Percentiles rank a stretch among this genome's conserved stretches.
These are phyloP conservation scores for Phytopythium oedochilum DNA, from an alignment of 352 stramenopile species.

Conservation along the genomic window DNA sequence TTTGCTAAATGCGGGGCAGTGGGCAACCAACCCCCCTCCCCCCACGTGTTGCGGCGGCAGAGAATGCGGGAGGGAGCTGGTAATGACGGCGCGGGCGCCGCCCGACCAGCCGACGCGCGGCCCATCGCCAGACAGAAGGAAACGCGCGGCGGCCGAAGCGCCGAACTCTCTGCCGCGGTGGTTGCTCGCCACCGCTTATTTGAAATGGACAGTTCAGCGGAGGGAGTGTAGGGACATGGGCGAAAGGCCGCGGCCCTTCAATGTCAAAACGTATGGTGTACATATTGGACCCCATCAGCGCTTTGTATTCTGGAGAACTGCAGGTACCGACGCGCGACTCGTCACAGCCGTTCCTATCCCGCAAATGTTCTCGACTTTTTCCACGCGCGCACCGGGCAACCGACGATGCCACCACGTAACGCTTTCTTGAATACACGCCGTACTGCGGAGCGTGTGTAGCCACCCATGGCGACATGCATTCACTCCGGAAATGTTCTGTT, in stretches of 20 bases:
- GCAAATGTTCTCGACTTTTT: too few relatives aligned
- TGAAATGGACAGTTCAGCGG: not conserved
- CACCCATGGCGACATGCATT: too few relatives aligned
- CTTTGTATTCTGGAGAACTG: too few relatives aligned
- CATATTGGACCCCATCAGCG: not conserved
- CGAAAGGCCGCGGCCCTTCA: not conserved
- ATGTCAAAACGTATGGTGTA: not conserved
- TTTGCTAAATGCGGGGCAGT: conserved; percentile 2
- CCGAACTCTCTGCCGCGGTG: conserved; percentile 3
- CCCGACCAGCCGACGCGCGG: not conserved
- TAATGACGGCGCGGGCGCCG: not conserved
- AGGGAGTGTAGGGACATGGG: not conserved
- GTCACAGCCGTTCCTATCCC: too few relatives aligned
- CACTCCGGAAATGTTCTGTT: not conserved
- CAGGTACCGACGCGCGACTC: too few relatives aligned
- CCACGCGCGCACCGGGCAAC: too few relatives aligned
- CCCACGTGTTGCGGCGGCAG: not conserved
- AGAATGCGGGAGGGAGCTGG: not conserved
- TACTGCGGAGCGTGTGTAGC: too few relatives aligned
- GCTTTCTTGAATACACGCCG: too few relatives aligned
- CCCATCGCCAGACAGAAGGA: not conserved
- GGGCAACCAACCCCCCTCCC: too few relatives aligned
- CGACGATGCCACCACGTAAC: too few relatives aligned
- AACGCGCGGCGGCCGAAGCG: not conserved
- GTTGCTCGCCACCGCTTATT: too few relatives aligned